Evolutionary conservation across 2,329 filamentous ascomycete species (phyloP).

Genomic region (Sordariomycetes sp.): DNA sequence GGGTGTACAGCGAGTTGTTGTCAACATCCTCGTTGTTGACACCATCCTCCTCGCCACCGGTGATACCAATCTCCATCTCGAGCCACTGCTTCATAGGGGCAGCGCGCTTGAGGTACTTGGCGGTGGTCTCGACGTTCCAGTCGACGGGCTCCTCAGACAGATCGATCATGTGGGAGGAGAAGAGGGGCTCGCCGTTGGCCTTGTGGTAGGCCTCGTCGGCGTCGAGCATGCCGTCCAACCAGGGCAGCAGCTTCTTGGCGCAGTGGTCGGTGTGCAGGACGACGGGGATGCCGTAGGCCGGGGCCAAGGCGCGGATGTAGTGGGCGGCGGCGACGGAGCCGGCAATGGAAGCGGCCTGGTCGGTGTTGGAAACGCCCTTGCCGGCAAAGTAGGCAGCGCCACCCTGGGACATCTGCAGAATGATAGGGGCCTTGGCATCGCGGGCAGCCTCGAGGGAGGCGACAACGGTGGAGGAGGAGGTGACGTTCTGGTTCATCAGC

Average conservation of each 20-base stretch:
- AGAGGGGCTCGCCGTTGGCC: slow-evolving; percentile 82
- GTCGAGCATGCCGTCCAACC: slow-evolving; percentile 92
- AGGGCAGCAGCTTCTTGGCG: slow-evolving; percentile 98
- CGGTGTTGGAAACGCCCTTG: slow-evolving; percentile 72
- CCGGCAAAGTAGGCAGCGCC: slow-evolving; percentile 89
- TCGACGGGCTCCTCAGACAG: slow-evolving; percentile 85
- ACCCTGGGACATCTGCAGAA: slow-evolving; percentile 90
- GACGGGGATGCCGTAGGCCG: slow-evolving; percentile 81
- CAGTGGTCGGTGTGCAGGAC: slow-evolving; percentile 97
- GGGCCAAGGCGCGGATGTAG: slow-evolving; percentile 84
- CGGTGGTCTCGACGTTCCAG: slow-evolving; percentile 87
- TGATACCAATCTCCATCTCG: slow-evolving; percentile 87
- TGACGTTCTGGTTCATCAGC: slow-evolving; percentile 57
- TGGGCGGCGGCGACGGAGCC: slow-evolving; percentile 84
- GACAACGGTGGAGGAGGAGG: slow-evolving; percentile 72
- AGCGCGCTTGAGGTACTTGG: slow-evolving; percentile 86
- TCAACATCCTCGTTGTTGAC: slow-evolving; percentile 98
- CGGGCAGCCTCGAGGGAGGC: slow-evolving; percentile 89
- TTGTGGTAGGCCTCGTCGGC: slow-evolving; percentile 96
- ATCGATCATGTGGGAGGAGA: slow-evolving; percentile 98
- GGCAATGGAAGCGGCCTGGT: slow-evolving; percentile 82
- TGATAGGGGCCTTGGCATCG: slow-evolving; percentile 82
- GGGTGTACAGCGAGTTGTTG: slow-evolving; percentile 95
- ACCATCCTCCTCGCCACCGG: slow-evolving; percentile 94
- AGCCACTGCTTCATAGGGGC: slow-evolving; percentile 98